These are phyloP conservation scores for Fraxinus nigra DNA, from an alignment of 305 asterid genomes.

Conservation along the genomic window DNA sequence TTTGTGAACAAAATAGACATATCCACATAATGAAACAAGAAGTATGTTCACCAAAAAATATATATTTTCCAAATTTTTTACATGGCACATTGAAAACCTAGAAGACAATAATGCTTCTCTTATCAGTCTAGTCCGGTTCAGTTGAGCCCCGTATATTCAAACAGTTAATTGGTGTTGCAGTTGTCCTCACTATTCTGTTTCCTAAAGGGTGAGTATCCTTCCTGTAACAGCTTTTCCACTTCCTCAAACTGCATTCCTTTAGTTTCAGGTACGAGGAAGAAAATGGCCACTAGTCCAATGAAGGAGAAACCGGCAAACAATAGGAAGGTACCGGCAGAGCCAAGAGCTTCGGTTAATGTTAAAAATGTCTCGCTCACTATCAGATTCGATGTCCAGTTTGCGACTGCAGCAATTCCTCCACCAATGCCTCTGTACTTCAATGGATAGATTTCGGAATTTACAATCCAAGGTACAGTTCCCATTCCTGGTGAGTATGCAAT, in stretches of 20 bases:
- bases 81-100: background rate
- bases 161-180: conserved; percentile 6
- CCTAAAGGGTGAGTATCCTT: conserved; percentile 50
- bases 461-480: conserved; percentile 77
- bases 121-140: background rate
- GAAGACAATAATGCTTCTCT: background rate
- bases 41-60: background rate
- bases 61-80: background rate
- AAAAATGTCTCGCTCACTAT: conserved; percentile 58
- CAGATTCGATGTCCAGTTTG: conserved; percentile 71
- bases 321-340: conserved; percentile 65
- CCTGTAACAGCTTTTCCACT: conserved; percentile 58
- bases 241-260: conserved; percentile 66
- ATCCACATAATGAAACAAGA: background rate
- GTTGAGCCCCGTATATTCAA: background rate
- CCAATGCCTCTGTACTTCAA: conserved; percentile 63
- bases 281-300: conserved; percentile 46
- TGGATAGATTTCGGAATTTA: conserved; percentile 73
- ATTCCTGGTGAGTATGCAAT: conserved; percentile 69
- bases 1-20: background rate
- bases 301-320: conserved; percentile 62
- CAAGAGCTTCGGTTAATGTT: conserved; percentile 56
- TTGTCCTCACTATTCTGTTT: conserved; percentile 21
- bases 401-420: conserved; percentile 70
- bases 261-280: conserved; percentile 71